These are phyloP conservation scores for Leishmania braziliensis DNA, from an alignment of 208 protist species.

Conservation along the genomic window DNA sequence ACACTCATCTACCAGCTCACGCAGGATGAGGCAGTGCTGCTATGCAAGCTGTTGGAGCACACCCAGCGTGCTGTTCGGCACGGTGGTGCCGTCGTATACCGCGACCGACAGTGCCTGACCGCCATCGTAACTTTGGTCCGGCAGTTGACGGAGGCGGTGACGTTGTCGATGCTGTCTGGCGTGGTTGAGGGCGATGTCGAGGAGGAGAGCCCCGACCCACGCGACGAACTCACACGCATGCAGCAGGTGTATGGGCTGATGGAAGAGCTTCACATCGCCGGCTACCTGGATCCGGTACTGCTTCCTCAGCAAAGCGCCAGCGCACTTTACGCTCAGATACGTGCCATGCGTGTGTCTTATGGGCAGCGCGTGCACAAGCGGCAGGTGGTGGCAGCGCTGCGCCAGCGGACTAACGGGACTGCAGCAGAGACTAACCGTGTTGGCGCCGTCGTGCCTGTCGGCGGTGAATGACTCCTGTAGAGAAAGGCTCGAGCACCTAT, in stretches of 20 bases:
- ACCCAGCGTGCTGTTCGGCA: constrained; percentile 42
- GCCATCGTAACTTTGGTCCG: constrained; percentile 55
- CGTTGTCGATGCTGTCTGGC: constrained; percentile 45
- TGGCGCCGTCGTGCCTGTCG: background rate
- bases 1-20: constrained; percentile 67
- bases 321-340: constrained; percentile 57
- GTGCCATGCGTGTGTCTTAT: constrained; percentile 60
- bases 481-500: background rate
- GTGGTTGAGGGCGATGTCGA: constrained; percentile 12
- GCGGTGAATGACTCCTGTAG: background rate
- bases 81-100: constrained; percentile 57
- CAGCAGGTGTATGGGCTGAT: constrained; percentile 61
- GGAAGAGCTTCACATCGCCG: constrained; percentile 56
- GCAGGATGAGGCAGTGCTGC: constrained; percentile 59
- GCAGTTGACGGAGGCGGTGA: constrained; percentile 54
- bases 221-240: constrained; percentile 39
- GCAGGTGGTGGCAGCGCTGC: constrained; percentile 39
- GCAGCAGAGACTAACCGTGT: background rate
- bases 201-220: constrained; percentile 19
- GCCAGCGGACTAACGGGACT: constrained; percentile 15
- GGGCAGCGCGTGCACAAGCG: constrained; percentile 52
- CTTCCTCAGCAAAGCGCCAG: constrained; percentile 47
- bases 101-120: constrained; percentile 44
- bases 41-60: constrained; percentile 36
- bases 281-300: constrained; percentile 54